Evolutionary conservation across 345 rosid species (phyloP).

Genomic region (Cochlearia excelsa): DNA sequence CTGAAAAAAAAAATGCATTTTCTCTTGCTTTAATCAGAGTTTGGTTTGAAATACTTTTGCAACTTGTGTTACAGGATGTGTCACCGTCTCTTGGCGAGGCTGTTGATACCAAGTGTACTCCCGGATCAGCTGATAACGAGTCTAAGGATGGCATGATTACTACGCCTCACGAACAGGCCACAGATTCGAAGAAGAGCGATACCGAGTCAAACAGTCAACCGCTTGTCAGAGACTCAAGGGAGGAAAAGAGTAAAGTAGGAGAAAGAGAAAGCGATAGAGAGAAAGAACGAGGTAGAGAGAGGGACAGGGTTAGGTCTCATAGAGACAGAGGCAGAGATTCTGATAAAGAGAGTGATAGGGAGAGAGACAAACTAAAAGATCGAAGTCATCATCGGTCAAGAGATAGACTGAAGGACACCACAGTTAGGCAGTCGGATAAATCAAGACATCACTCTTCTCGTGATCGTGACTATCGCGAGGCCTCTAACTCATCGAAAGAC

Average conservation of each 20-base stretch:
- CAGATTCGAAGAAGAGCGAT: constrained; percentile 62
- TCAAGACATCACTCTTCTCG: constrained; percentile 75
- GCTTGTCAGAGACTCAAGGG: constrained; percentile 47
- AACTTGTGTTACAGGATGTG: constrained; percentile 51
- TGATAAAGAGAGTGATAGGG: constrained; percentile 75
- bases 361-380: constrained; percentile 65
- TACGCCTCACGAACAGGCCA: constrained; percentile 46
- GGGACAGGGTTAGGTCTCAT: constrained; percentile 63
- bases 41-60: constrained; percentile 7
- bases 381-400: constrained; percentile 61
- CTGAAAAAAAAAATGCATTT: background rate
- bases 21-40: background rate
- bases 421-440: constrained; percentile 66
- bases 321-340: constrained; percentile 79
- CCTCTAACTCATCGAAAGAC: constrained; percentile 15
- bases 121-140: constrained; percentile 43
- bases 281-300: constrained; percentile 44
- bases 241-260: constrained; percentile 49
- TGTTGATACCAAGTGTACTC: constrained; percentile 39
- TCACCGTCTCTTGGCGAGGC: constrained; percentile 41
- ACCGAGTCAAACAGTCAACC: constrained; percentile 51
- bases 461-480: constrained; percentile 39
- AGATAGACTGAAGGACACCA: constrained; percentile 68
- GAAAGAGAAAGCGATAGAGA: constrained; percentile 75
- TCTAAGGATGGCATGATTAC: constrained; percentile 45